Percentiles rank a stretch among this genome's conserved stretches.
Conservation (phyloP, 306 rosid genomes). For the Carpinus viminea region DNA sequence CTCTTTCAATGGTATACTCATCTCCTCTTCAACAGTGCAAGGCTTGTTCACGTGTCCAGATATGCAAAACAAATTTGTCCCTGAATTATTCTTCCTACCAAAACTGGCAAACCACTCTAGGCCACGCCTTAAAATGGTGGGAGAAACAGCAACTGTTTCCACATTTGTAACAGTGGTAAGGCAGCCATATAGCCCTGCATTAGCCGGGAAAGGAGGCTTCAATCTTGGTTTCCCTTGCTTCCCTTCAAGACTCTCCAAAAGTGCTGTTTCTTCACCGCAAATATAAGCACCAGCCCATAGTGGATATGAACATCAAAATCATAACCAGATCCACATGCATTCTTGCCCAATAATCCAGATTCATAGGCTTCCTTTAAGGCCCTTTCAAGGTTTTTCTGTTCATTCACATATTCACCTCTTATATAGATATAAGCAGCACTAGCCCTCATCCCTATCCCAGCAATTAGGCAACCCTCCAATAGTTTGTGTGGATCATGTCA, state of each 20-base stretch:
- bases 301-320: conserved; percentile 97
- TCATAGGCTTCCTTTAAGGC: conserved; percentile 92
- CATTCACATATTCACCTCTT: conserved; percentile 96
- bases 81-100: conserved; percentile 96
- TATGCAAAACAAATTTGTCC: conserved; percentile 85
- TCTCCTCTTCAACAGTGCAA: conserved; percentile 98
- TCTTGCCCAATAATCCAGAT: conserved; percentile 90
- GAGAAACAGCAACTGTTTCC: conserved; percentile 98
- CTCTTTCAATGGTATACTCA: conserved; percentile 95
- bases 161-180: conserved; percentile 98
- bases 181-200: conserved; percentile 96
- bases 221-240: conserved; percentile 98
- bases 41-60: conserved; percentile 99
- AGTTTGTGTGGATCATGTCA: conserved; percentile 95
- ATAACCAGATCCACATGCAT: conserved; percentile 97
- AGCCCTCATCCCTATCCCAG: conserved; percentile 99
- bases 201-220: conserved; percentile 99
- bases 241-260: conserved; percentile 98
- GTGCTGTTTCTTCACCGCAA: conserved; percentile 98
- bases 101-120: conserved; percentile 99
- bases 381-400: conserved; percentile 76
- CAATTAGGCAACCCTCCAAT: conserved; percentile 95
- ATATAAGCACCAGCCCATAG: conserved; percentile 97
- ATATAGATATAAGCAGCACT: conserved; percentile 94
- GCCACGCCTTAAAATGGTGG: conserved; percentile 95